A percentile compares a stretch with the other conserved stretches of the same genome.
phyloP scores from a whole-genome alignment of 352 stramenopile genomes.

The Globisporangium viniferum region DNA sequence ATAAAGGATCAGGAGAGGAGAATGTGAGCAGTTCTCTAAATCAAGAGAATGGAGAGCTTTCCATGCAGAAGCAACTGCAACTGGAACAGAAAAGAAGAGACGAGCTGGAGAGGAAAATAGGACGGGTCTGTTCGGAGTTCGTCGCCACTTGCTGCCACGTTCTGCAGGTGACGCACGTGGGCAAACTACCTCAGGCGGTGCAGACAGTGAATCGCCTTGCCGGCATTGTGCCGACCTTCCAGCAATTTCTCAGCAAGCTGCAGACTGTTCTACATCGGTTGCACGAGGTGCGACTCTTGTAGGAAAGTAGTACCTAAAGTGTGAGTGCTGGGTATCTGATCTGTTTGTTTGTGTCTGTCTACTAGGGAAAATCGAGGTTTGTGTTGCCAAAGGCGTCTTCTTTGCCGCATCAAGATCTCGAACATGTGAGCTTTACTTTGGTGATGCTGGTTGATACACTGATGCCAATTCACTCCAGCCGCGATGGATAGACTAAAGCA shows the following conservation, averaged over 20 bases:
- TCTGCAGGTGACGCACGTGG: conserved; percentile 19
- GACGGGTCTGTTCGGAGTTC: conserved; percentile 31
- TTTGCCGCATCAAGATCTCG: conserved; percentile 4
- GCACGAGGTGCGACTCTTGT: background rate
- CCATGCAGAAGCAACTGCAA: background rate
- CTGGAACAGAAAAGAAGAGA: conserved; percentile 4
- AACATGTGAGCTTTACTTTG: background rate
- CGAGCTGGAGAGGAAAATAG: conserved; percentile 22
- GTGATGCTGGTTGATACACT: background rate
- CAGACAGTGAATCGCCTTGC: conserved; percentile 2
- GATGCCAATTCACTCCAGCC: background rate
- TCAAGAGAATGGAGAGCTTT: background rate
- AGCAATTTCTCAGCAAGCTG: conserved; percentile 14
- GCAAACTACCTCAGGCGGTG: conserved; percentile 14
- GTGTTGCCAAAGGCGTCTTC: background rate
- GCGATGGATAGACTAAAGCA: background rate
- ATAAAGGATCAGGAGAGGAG: background rate
- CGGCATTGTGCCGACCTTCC: background rate
- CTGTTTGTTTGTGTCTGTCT: background rate
- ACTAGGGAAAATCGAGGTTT: background rate
- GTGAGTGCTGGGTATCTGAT: background rate
- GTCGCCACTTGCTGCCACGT: conserved; percentile 29
- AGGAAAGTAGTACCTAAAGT: background rate
- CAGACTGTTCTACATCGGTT: conserved; percentile 4
- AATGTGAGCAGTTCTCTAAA: background rate